These are phyloP conservation scores for Pseudoneurospora amorphoporcata DNA, from an alignment of 495 filamentous ascomycete species.

Conservation along the genomic window DNA sequence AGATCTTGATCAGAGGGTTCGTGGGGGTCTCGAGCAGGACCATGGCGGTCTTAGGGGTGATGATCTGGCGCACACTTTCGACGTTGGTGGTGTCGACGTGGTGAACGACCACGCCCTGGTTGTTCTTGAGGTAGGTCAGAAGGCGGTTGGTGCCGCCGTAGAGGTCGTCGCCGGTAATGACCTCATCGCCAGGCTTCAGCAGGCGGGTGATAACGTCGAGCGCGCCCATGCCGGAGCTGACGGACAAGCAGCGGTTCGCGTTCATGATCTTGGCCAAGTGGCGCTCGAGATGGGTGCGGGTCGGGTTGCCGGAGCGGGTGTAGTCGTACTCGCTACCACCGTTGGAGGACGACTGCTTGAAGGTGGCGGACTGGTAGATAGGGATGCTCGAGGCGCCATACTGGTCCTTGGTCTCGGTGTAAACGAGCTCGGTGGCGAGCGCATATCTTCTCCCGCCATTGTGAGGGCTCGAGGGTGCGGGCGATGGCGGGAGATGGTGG, in stretches of 20 bases:
- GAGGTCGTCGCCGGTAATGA: constrained; percentile 91
- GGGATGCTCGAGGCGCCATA: constrained; percentile 91
- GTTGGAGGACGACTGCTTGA: constrained; percentile 78
- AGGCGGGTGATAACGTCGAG: constrained; percentile 94
- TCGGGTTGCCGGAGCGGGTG: constrained; percentile 93
- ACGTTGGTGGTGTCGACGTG: constrained; percentile 87
- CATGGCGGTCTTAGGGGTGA: constrained; percentile 81
- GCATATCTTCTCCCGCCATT: constrained; percentile 74
- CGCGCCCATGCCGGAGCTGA: constrained; percentile 94
- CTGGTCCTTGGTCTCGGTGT: constrained; percentile 89
- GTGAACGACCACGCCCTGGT: constrained; percentile 84
- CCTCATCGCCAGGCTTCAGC: constrained; percentile 87
- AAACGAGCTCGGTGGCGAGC: constrained; percentile 90
- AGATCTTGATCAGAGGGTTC: constrained; percentile 96
- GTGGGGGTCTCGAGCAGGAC: constrained; percentile 93
- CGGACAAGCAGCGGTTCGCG: constrained; percentile 79
- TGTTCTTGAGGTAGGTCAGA: constrained; percentile 78
- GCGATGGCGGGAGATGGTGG: constrained; percentile 86
- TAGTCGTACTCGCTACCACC: constrained; percentile 92
- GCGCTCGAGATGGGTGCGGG: constrained; percentile 88
- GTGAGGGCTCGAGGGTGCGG: constrained; percentile 83
- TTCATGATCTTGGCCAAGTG: constrained; percentile 99
- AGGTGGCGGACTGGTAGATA: constrained; percentile 97
- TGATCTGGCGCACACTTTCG: constrained; percentile 52
- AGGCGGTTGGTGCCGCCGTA: constrained; percentile 95